These are phyloP conservation scores for Claviceps fusiformis DNA, from an alignment of 2,329 filamentous ascomycete species.

Conservation along the genomic window DNA sequence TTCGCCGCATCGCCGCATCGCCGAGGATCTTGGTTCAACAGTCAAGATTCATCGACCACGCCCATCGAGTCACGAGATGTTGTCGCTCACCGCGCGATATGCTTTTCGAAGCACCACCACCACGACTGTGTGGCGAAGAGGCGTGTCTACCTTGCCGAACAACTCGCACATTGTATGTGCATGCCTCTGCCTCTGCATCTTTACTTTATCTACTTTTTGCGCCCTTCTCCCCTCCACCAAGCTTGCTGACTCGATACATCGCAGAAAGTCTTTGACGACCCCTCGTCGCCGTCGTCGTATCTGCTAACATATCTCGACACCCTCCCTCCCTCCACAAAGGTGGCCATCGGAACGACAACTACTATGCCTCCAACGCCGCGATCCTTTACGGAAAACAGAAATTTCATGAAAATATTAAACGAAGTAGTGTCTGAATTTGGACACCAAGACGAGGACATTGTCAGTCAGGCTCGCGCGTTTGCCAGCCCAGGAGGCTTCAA, in stretches of 20 bases:
- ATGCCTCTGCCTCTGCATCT: not conserved
- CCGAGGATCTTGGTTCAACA: not conserved
- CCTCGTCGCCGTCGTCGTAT: constrained; percentile 30
- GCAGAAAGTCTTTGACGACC: constrained; percentile 45
- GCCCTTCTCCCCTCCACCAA: not conserved
- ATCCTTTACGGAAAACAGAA: constrained; percentile 44
- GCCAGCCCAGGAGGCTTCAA: constrained; percentile 42
- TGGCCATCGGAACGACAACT: constrained; percentile 48
- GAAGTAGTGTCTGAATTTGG: constrained; percentile 42
- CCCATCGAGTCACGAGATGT: constrained; percentile 10
- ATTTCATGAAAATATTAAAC: constrained; percentile 46
- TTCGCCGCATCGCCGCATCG: no score
- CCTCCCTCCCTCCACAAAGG: constrained; percentile 35
- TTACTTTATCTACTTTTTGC: not conserved
- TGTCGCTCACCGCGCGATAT: constrained; percentile 14
- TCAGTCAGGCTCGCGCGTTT: constrained; percentile 44
- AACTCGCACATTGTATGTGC: constrained; percentile 39
- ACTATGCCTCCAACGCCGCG: constrained; percentile 46
- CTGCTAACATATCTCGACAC: constrained; percentile 47
- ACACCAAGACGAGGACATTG: constrained; percentile 39
- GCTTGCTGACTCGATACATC: constrained; percentile 8
- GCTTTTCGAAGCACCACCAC: constrained; percentile 10
- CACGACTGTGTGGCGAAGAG: constrained; percentile 13
- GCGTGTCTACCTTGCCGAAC: constrained; percentile 32
- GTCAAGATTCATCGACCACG: not conserved